phyloP scores from a whole-genome alignment of 495 filamentous ascomycete species.

The Trichoderma parareesei region DNA sequence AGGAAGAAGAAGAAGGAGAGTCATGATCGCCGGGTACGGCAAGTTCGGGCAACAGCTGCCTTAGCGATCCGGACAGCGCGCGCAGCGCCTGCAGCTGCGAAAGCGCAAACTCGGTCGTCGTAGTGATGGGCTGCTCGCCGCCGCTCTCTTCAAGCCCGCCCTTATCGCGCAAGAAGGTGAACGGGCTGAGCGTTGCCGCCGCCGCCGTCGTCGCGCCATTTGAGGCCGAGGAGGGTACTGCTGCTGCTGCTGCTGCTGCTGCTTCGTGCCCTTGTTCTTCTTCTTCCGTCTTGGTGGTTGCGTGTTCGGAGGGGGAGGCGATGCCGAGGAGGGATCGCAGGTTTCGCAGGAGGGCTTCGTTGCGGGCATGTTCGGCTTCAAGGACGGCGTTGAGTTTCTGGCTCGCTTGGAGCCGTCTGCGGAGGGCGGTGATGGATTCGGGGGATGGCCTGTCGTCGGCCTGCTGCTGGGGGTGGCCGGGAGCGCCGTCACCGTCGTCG shows the following conservation, averaged over 20 bases:
- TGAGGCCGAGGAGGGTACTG: no score
- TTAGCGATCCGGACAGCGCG: conserved; percentile 52
- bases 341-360: conserved; percentile 60
- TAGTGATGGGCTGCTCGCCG: conserved; percentile 49
- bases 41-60: conserved; percentile 50
- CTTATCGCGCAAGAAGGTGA: conserved; percentile 43
- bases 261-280: conserved; percentile 13
- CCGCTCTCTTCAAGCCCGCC: conserved; percentile 33
- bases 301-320: background rate
- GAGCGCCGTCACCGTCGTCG: conserved; percentile 9
- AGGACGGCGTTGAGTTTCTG: conserved; percentile 70
- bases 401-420: conserved; percentile 72
- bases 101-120: conserved; percentile 69
- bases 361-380: conserved; percentile 64
- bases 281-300: conserved; percentile 18
- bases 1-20: background rate
- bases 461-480: conserved; percentile 2
- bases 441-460: conserved; percentile 44
- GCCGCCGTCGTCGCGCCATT: background rate
- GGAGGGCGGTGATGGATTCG: conserved; percentile 59
- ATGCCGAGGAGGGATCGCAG: conserved; percentile 48
- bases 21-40: conserved; percentile 18
- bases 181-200: conserved; percentile 22
- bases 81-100: conserved; percentile 76
- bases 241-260: background rate